phyloP scores from a whole-genome alignment of 768 basidiomycete species.

The Amanita rubescens region DNA sequence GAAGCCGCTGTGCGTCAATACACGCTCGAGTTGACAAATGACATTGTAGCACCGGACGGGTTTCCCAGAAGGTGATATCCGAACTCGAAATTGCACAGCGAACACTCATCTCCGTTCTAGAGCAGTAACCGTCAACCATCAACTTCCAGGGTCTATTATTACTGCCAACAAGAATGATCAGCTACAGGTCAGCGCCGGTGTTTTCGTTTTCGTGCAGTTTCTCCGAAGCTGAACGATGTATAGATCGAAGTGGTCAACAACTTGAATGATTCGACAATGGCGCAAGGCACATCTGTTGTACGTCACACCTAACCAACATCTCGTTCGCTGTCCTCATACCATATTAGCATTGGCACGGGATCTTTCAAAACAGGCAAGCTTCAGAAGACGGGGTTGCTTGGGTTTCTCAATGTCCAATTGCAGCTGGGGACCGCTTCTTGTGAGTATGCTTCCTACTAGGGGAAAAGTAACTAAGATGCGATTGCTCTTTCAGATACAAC shows the following conservation, averaged over 20 bases:
- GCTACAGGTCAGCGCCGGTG: not conserved
- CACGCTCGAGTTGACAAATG: conserved; percentile 1
- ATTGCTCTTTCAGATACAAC: not conserved
- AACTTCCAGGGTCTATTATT: conserved; percentile 24
- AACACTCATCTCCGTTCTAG: not conserved
- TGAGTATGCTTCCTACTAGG: not conserved
- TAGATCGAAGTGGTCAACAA: conserved; percentile 39
- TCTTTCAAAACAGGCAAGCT: conserved; percentile 25
- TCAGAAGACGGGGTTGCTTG: conserved; percentile 42
- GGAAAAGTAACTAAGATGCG: not conserved
- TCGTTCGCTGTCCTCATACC: not conserved
- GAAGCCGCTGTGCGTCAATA: conserved; percentile 1
- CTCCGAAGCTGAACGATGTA: conserved; percentile 28
- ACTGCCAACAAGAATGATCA: conserved; percentile 19
- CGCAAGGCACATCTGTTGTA: conserved; percentile 43
- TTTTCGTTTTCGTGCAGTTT: not conserved
- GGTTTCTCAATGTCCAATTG: too few relatives aligned
- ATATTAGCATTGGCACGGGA: too few relatives aligned
- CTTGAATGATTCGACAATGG: conserved; percentile 42
- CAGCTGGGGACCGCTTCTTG: conserved; percentile 28
- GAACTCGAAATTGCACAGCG: too few relatives aligned
- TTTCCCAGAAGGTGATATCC: not conserved
- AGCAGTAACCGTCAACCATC: not conserved
- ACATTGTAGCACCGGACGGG: not conserved
- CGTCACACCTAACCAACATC: not conserved